Conservation (phyloP, 352 stramenopile genomes). For the Phytophthora citrophthora region DNA sequence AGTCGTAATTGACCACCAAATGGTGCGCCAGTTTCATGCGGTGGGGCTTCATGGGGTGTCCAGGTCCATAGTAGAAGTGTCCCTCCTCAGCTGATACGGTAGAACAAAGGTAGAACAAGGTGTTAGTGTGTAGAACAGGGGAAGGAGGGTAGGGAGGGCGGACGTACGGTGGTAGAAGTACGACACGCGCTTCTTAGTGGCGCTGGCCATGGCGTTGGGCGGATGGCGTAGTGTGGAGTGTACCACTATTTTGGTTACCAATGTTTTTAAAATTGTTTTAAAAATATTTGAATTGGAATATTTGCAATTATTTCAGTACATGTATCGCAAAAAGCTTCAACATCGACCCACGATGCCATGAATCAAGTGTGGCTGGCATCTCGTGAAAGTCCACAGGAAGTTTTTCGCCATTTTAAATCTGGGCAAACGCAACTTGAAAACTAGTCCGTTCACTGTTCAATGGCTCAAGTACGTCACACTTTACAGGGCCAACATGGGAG, state of each 20-base stretch:
- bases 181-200: conserved; percentile 79
- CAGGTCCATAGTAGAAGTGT: conserved; percentile 97
- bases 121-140: background rate
- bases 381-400: background rate
- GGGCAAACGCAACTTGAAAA: background rate
- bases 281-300: no score
- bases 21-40: conserved; percentile 98
- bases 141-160: background rate
- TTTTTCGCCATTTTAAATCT: background rate
- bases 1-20: conserved; percentile 97
- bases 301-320: background rate
- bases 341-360: background rate
- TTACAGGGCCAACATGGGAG: background rate
- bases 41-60: conserved; percentile 98
- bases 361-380: background rate
- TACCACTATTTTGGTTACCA: background rate
- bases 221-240: conserved; percentile 14
- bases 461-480: background rate
- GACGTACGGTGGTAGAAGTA: conserved; percentile 90
- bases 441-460: background rate
- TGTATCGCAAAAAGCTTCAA: background rate
- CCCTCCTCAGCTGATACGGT: conserved; percentile 90
- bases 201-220: conserved; percentile 33
- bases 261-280: background rate
- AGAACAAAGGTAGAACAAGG: conserved; percentile 1